These are phyloP conservation scores for Solanum sitiens DNA, from an alignment of 257 asterid species.

Conservation along the genomic window DNA sequence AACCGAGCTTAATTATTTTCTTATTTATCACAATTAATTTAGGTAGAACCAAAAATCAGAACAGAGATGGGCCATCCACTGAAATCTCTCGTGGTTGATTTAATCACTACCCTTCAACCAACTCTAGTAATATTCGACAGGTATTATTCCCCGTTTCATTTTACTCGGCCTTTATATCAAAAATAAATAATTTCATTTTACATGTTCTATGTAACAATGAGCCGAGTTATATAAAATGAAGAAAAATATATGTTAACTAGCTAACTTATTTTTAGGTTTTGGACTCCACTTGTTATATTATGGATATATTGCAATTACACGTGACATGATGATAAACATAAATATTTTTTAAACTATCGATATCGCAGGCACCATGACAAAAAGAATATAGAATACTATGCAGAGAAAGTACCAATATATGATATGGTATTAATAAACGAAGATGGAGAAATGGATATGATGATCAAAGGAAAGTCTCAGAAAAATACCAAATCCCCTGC, in stretches of 20 bases:
- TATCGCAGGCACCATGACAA: slow-evolving; percentile 24
- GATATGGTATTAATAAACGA: slow-evolving; percentile 22
- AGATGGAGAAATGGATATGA: slow-evolving; percentile 25
- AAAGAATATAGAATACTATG: slow-evolving; percentile 25
- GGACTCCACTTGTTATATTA: neutral
- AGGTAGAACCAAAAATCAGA: slow-evolving; percentile 57
- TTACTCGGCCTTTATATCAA: no score
- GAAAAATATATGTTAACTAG: no score
- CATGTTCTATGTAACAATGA: no score
- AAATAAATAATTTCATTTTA: no score
- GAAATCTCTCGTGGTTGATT: slow-evolving; percentile 35
- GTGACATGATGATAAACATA: neutral
- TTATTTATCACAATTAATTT: neutral
- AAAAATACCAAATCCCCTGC: neutral
- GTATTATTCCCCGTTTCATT: neutral
- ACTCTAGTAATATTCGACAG: slow-evolving; percentile 59
- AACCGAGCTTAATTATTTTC: neutral
- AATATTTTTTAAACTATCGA: no score
- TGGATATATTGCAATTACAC: no score
- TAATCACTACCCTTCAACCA: slow-evolving; percentile 43
- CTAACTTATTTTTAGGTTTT: no score
- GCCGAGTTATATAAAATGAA: no score
- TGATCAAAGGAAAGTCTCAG: slow-evolving; percentile 13
- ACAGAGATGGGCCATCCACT: slow-evolving; percentile 64
- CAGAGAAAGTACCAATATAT: slow-evolving; percentile 14